Percentiles rank a stretch among this genome's conserved stretches.
Conservation (phyloP, 306 rosid genomes). For the Casuarina equisetifolia region DNA sequence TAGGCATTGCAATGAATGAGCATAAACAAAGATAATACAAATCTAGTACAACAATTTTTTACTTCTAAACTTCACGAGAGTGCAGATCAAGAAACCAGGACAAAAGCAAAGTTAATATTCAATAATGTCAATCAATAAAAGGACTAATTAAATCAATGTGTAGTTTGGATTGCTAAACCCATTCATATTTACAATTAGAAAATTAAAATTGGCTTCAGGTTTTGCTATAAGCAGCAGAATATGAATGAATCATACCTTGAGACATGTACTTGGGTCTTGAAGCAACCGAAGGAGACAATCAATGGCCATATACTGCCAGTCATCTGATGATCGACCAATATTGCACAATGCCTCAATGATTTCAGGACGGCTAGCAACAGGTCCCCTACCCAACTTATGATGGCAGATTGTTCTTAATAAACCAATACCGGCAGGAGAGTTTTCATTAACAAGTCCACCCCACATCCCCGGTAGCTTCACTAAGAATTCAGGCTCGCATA, state of each 20-base stretch:
- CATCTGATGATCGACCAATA: slow-evolving; percentile 90
- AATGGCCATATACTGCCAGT: slow-evolving; percentile 99
- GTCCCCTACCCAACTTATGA: slow-evolving; percentile 93
- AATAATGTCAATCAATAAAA: not conserved
- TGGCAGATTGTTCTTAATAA: slow-evolving; percentile 91
- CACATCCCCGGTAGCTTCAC: slow-evolving; percentile 89
- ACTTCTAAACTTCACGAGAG: not conserved
- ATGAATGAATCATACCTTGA: slow-evolving; percentile 56
- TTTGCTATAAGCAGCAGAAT: slow-evolving; percentile 5
- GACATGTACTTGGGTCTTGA: slow-evolving; percentile 87
- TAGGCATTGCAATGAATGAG: slow-evolving; percentile 13
- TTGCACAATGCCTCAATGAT: slow-evolving; percentile 88
- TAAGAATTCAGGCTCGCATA: slow-evolving; percentile 90
- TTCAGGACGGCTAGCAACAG: slow-evolving; percentile 82
- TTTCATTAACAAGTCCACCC: slow-evolving; percentile 99
- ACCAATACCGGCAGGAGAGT: slow-evolving; percentile 97
- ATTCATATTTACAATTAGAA: not conserved
- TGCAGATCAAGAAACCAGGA: not conserved
- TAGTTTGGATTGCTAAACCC: not conserved
- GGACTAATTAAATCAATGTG: not conserved
- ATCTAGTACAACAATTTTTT: not conserved
- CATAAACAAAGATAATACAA: not conserved
- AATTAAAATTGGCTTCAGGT: not conserved
- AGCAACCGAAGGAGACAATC: slow-evolving; percentile 97
- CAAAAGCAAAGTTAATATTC: not conserved